Evolutionary conservation across 2,329 filamentous ascomycete species (phyloP), one percentile per base, ranked within the genome.

Genomic region (Talaromyces rugulosus): DNA sequence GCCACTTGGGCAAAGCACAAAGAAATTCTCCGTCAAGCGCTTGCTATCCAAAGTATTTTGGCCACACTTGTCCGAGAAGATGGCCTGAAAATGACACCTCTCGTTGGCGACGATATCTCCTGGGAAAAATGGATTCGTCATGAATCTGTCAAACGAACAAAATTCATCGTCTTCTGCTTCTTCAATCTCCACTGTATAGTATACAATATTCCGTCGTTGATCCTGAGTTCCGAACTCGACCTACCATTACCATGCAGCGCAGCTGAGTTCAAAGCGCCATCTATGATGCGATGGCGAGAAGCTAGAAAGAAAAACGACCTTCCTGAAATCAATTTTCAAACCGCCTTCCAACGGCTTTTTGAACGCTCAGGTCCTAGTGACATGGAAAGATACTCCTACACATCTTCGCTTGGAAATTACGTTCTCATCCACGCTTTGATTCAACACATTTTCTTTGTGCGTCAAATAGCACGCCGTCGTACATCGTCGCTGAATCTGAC

Each of bases 381-480:
- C n/a, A n/a, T 18, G 42, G 23, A 61, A 16, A 56, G 16, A 31
- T 30, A 47, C 7, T 60, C 64, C 16, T 62, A 65, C 31, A 55
- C 50, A 14, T 70, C 69, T 12, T 84, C 85, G 0, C 74, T 89
- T 2, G 87, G 87, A 1, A 87, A 87, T 66, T 89, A 90, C 65
- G 82, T 88, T 3, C 77, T 91, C 36, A 88, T 90, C 9, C 87
- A 90, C 66, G 87, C 87, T 1, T 70, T 91, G 23, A 82, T 90
- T 11, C 88, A 91, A 67, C 87, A 90, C 64, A 86, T 90, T 16
- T 91, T 88, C 70, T 79, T 90, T 42, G 73, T 89, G 27, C 88
- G 89, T 5, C 56, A 62, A 28, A 60, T 62, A 30, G 64, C 63
- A 28, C 59, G 72, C 56, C 72, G 73, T 59, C 71, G 73, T 59